Conservation (phyloP, 257 asterid genomes). For the Jacaranda copaia region DNA sequence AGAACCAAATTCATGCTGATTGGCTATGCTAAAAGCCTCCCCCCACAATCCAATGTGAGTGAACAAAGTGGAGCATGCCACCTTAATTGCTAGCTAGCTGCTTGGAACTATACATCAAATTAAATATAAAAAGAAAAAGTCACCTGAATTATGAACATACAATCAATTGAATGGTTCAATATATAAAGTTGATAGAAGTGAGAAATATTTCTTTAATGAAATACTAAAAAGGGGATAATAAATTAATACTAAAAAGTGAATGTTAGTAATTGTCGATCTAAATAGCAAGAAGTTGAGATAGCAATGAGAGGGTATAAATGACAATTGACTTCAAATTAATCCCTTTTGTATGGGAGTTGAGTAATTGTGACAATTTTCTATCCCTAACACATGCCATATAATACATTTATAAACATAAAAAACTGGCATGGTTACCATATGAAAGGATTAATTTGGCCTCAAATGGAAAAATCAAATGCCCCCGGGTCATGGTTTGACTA, state of each 20-base stretch:
- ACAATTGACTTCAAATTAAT: background rate
- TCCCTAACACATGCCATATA: too few species aligned
- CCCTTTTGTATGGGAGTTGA: too few species aligned
- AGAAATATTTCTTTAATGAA: conserved; percentile 6
- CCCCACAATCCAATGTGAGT: conserved; percentile 36
- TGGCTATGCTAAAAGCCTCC: conserved; percentile 18
- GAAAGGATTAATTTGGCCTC: too few species aligned
- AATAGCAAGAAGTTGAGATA: background rate
- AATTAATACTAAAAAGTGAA: conserved; percentile 16
- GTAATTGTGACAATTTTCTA: too few species aligned
- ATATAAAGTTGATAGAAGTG: conserved; percentile 35
- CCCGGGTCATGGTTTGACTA: too few species aligned
- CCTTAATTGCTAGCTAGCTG: conserved; percentile 44
- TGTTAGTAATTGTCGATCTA: background rate
- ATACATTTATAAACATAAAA: too few species aligned
- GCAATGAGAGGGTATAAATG: background rate
- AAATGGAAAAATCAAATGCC: too few species aligned
- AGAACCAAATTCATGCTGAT: conserved; percentile 22
- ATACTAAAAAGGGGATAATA: background rate
- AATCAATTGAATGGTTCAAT: conserved; percentile 32
- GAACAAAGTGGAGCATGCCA: conserved; percentile 65
- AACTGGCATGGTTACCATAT: too few species aligned
- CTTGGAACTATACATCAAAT: conserved; percentile 31
- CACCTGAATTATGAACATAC: conserved; percentile 8
- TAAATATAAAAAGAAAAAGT: background rate